These are phyloP conservation scores for Claviceps cyperi DNA, from an alignment of 2,329 filamentous ascomycete genomes.

Conservation along the genomic window DNA sequence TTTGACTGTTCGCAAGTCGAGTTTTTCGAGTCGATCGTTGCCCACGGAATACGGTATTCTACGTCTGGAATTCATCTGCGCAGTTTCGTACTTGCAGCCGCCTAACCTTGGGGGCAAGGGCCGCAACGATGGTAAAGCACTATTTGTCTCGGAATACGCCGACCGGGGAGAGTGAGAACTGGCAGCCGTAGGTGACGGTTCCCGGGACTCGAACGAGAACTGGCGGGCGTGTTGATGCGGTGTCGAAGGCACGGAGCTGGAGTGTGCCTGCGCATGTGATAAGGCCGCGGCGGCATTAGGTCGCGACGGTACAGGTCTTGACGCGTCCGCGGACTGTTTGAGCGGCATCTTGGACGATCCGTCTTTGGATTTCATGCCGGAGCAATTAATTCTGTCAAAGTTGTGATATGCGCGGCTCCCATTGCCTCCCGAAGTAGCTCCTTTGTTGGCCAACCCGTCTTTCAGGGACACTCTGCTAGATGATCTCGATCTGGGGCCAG, in stretches of 20 bases:
- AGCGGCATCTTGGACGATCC: conserved; percentile 33
- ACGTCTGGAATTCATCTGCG: conserved; percentile 64
- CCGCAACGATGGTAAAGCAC: conserved; percentile 52
- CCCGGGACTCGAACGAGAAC: conserved; percentile 62
- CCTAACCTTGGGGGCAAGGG: conserved; percentile 44
- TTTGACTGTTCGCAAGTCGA: conserved; percentile 59
- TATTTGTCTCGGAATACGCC: conserved; percentile 77
- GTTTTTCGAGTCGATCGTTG: conserved; percentile 59
- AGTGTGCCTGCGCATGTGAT: conserved; percentile 35
- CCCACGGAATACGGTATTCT: conserved; percentile 87
- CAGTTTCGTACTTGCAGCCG: conserved; percentile 80
- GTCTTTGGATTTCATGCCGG: conserved; percentile 47
- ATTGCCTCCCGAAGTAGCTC: conserved; percentile 41
- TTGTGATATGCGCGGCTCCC: conserved; percentile 46
- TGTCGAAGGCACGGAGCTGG: conserved; percentile 84
- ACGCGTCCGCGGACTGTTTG: conserved; percentile 23
- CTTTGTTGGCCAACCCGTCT: conserved; percentile 31
- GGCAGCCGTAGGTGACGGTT: conserved; percentile 64
- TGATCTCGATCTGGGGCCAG: conserved; percentile 41
- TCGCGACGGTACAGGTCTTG: conserved; percentile 17
- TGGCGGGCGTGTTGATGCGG: conserved; percentile 79
- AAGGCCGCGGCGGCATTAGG: conserved; percentile 15
- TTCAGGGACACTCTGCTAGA: conserved; percentile 46
- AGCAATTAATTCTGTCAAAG: conserved; percentile 47
- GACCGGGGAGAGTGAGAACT: conserved; percentile 79